These are phyloP conservation scores for Collybiopsis confluens DNA, from an alignment of 768 basidiomycete genomes.

Conservation along the genomic window DNA sequence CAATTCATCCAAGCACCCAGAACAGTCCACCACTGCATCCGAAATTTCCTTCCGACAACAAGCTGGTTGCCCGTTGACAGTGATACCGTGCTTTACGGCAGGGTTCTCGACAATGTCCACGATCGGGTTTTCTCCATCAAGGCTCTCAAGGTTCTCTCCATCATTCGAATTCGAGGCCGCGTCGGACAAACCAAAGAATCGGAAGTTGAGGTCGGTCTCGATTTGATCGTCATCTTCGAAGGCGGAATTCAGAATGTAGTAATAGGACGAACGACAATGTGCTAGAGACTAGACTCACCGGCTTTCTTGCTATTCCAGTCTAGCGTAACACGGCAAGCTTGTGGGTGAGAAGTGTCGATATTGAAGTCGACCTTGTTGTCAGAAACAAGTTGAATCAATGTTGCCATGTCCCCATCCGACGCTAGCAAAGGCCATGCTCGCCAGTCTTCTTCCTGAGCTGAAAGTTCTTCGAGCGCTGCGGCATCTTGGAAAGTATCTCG, in stretches of 20 bases:
- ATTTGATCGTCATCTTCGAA: slow-evolving; percentile 87
- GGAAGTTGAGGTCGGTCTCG: slow-evolving; percentile 60
- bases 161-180: slow-evolving; percentile 13
- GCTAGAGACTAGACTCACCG: slow-evolving; percentile 36
- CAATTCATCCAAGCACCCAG: slow-evolving; percentile 40
- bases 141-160: slow-evolving; percentile 4
- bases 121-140: slow-evolving; percentile 5
- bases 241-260: not conserved
- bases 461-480: slow-evolving; percentile 52
- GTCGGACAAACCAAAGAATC: slow-evolving; percentile 22
- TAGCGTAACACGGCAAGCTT: slow-evolving; percentile 46
- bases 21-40: slow-evolving; percentile 38
- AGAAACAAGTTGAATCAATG: slow-evolving; percentile 77
- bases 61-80: slow-evolving; percentile 35
- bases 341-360: slow-evolving; percentile 62
- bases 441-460: slow-evolving; percentile 47
- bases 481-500: slow-evolving; percentile 73
- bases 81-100: slow-evolving; percentile 37
- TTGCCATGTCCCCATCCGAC: slow-evolving; percentile 76
- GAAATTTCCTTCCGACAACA: slow-evolving; percentile 40
- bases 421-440: slow-evolving; percentile 79
- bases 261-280: not conserved
- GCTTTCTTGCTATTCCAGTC: slow-evolving; percentile 92
- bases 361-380: slow-evolving; percentile 72
- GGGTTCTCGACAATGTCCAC: slow-evolving; percentile 14